Evolutionary conservation across 2,329 filamentous ascomycete genomes (phyloP).

Genomic region (Trichoderma gracile): DNA sequence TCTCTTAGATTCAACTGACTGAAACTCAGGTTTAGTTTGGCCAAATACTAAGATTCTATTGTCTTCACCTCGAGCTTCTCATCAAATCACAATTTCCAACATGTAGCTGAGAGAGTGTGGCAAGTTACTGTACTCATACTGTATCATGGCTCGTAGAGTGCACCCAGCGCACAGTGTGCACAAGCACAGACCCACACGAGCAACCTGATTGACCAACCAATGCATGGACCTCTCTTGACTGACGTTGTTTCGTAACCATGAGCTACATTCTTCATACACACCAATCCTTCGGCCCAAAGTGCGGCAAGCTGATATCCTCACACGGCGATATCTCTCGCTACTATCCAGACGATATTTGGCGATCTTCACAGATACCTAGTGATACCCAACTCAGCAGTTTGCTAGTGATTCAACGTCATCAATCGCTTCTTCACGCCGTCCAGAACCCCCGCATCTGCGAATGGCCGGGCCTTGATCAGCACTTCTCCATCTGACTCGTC

Average conservation of each 20-base stretch:
- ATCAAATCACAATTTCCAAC: neutral
- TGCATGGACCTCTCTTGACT: neutral
- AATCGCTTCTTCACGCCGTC: neutral
- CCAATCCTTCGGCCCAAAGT: neutral
- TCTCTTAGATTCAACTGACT: neutral
- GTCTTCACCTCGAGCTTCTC: neutral
- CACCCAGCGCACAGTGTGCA: neutral
- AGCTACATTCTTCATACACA: neutral
- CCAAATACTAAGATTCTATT: neutral
- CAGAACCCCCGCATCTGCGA: slow-evolving; percentile 21
- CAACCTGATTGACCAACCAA: neutral
- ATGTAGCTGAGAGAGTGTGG: neutral
- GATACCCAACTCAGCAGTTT: neutral
- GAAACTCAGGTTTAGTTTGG: too few species aligned
- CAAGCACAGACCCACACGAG: neutral
- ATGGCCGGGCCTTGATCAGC: slow-evolving; percentile 22
- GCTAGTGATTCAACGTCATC: neutral
- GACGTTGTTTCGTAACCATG: slow-evolving; percentile 5
- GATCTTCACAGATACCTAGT: neutral
- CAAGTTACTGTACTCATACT: neutral
- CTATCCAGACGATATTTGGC: too few species aligned
- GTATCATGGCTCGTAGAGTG: neutral
- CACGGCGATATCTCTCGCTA: too few species aligned
- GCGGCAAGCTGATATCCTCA: neutral
- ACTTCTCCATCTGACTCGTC: slow-evolving; percentile 9